Base-by-base conservation (phyloP, 352 stramenopile genomes). In the Plasmopara muralis region DNA sequence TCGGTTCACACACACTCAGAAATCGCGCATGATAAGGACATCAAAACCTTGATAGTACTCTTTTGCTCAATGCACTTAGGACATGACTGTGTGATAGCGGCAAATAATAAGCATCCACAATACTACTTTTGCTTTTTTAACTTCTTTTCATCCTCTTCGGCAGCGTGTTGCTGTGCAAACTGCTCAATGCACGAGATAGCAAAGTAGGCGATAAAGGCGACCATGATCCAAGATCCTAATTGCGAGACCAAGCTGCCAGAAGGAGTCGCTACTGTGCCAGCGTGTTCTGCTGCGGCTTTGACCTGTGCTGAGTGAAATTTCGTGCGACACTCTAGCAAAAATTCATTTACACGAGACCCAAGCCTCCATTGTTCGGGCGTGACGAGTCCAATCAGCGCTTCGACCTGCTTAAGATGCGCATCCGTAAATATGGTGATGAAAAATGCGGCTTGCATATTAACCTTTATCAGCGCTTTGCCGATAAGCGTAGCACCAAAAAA, bases 401-500 rank as follows among this genome's bases (percentile, higher is more conserved):
- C 81, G 12, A 96, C 73, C 50, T 86, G 71, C 62, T 81, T 86
- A 55, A 95, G 74, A 57, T 93, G 72, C 44, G 70, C 68, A 55
- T 93, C 85, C 49, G 82, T 91, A 64, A 94, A 95, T 60, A 96
- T 93, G 43, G 85, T 93, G 67, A 96, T 93, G 72, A 93, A 94
- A 64, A 94, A 93, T 45, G 83, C 84, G 28, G 83, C 75, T 66
- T 96, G 87, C 55, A 94, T 65, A 57, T 92, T 94, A 38, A 94
- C 87, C 64, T 96, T 96, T 70, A 96, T 93, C 43, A 94, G 74
- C 44, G 86, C 85, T 70, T 96, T 98, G 57, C 92, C 92, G 29
- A 98, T 93, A 29, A 98, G 73, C 47, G 91, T 97, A 15, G 91
- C 92, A 18, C 83, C 80, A 60, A 98, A 98, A 63, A 98, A 98